Evolutionary conservation across 164 flowering plant genomes (phyloP).

Genomic region (Nymphaea thermarum): DNA sequence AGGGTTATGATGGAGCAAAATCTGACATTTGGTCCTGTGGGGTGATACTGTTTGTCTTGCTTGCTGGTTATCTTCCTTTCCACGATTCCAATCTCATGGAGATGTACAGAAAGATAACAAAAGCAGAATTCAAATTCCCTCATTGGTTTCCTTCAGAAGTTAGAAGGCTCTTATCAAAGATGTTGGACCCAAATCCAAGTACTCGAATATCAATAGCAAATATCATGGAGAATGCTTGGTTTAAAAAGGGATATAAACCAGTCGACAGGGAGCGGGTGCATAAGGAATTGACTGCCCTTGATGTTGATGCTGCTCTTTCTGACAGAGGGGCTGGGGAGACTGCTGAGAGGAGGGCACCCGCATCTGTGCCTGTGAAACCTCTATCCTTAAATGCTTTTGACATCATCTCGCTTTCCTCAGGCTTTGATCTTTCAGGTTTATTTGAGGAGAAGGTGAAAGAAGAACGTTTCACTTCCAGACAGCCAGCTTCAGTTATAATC

Average conservation of each 20-base stretch:
- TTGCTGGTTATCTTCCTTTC: constrained; percentile 80
- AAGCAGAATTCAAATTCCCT: constrained; percentile 60
- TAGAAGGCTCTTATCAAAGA: constrained; percentile 37
- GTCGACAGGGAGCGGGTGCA: constrained; percentile 10
- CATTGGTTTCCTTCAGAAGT: constrained; percentile 51
- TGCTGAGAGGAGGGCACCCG: neutral
- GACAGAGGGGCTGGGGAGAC: constrained; percentile 6
- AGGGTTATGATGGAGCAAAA: constrained; percentile 74
- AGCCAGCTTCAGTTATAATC: constrained; percentile 47
- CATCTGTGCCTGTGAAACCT: constrained; percentile 14
- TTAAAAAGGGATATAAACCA: constrained; percentile 30
- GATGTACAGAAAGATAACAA: constrained; percentile 73
- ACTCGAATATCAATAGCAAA: constrained; percentile 51
- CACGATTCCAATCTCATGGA: constrained; percentile 74
- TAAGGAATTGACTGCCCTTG: constrained; percentile 8
- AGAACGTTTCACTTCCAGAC: constrained; percentile 43
- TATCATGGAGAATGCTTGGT: constrained; percentile 62
- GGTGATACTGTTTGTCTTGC: constrained; percentile 55
- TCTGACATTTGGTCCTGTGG: constrained; percentile 91
- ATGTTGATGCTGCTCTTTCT: constrained; percentile 9
- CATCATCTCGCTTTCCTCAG: constrained; percentile 64
- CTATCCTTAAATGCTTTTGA: constrained; percentile 67
- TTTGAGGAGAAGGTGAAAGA: constrained; percentile 34
- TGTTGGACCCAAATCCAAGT: constrained; percentile 57
- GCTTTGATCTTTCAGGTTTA: constrained; percentile 69